Conservation (phyloP, 2,329 filamentous ascomycete species). For the Nannizziopsis arthrosporioides region DNA sequence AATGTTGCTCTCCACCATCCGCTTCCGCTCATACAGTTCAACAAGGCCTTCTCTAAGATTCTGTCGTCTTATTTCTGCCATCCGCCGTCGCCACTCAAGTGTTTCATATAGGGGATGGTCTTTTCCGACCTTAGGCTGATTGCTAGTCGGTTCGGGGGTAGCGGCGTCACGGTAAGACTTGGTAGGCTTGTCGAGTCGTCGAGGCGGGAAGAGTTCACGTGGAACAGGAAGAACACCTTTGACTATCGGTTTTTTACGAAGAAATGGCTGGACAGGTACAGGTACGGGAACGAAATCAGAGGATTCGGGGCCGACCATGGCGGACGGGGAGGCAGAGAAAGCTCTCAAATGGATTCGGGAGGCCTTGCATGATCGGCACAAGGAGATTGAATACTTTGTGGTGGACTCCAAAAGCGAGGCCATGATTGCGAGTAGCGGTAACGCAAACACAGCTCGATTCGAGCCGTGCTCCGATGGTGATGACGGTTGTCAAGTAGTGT, state of each 20-base stretch:
- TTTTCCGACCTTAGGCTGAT: slow-evolving; percentile 23
- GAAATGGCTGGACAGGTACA: slow-evolving; percentile 58
- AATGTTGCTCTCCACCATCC: slow-evolving; percentile 30
- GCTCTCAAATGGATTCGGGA: slow-evolving; percentile 28
- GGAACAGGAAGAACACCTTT: slow-evolving; percentile 78
- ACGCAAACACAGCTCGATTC: background rate
- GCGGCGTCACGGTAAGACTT: slow-evolving; percentile 50
- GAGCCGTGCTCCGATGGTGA: background rate
- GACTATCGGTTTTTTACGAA: slow-evolving; percentile 38
- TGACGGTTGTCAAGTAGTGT: background rate
- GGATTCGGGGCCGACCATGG: slow-evolving; percentile 56
- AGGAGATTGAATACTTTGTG: slow-evolving; percentile 23
- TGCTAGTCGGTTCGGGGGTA: slow-evolving; percentile 42
- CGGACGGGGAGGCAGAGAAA: slow-evolving; percentile 28
- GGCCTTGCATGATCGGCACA: slow-evolving; percentile 28
- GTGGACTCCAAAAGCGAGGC: slow-evolving; percentile 12
- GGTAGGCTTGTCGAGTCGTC: slow-evolving; percentile 49
- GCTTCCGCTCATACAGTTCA: slow-evolving; percentile 57
- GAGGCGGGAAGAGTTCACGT: slow-evolving; percentile 60
- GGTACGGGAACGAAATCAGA: slow-evolving; percentile 79
- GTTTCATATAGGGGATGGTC: slow-evolving; percentile 38
- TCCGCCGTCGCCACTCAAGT: slow-evolving; percentile 55
- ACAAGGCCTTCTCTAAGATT: slow-evolving; percentile 61
- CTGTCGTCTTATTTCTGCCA: slow-evolving; percentile 59
- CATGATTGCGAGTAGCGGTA: slow-evolving; percentile 6